Conservation (phyloP, 352 stramenopile species). For the Phytophthora cryptogea region DNA sequence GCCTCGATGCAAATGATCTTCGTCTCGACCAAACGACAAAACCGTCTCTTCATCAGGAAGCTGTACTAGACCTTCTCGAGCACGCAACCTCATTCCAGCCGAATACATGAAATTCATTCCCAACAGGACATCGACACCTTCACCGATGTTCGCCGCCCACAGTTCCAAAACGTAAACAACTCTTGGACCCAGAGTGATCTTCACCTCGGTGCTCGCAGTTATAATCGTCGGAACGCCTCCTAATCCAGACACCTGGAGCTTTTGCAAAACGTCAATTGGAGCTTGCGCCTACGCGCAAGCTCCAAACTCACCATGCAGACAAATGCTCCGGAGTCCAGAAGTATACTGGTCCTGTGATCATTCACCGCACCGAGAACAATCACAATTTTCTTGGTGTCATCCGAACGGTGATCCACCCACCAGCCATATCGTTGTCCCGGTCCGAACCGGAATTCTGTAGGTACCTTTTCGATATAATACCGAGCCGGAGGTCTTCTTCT, state of each 20-base stretch:
- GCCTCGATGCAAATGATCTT: too few species aligned
- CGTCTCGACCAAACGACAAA: too few species aligned
- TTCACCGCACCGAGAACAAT: neutral
- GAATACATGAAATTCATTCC: slow-evolving; percentile 4
- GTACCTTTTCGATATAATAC: too few species aligned
- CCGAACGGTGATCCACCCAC: too few species aligned
- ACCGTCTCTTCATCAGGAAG: too few species aligned
- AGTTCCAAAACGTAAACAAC: slow-evolving; percentile 16
- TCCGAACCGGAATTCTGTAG: too few species aligned
- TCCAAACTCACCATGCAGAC: neutral
- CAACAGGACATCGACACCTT: slow-evolving; percentile 7
- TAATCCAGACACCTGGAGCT: slow-evolving; percentile 4
- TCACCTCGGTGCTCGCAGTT: slow-evolving; percentile 4
- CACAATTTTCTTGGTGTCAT: neutral
- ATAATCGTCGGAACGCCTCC: slow-evolving; percentile 25
- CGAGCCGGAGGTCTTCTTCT: too few species aligned
- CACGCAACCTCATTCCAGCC: neutral
- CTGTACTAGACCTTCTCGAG: too few species aligned
- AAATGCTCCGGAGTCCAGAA: neutral
- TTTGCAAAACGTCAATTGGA: neutral
- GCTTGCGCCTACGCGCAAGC: neutral
- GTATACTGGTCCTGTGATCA: neutral
- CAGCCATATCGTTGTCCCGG: too few species aligned
- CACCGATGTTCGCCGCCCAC: slow-evolving; percentile 28
- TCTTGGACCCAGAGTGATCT: slow-evolving; percentile 26